phyloP scores from a whole-genome alignment of 345 rosid genomes.

The Abelmoschus esculentus region DNA sequence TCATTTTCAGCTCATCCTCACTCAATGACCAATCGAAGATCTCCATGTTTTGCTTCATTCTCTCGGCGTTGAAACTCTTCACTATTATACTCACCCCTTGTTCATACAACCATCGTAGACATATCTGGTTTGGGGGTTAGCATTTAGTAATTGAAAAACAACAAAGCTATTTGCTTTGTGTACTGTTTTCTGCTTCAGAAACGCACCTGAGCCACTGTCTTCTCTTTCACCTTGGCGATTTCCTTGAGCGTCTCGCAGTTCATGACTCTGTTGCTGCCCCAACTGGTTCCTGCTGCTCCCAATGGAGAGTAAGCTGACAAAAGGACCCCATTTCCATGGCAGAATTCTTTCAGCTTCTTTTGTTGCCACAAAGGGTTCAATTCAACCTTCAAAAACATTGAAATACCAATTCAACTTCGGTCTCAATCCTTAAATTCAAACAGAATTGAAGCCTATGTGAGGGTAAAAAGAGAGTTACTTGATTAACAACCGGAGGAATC shows the following conservation, averaged over 20 bases:
- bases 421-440: not conserved
- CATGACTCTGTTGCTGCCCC: conserved; percentile 62
- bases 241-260: conserved; percentile 50
- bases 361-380: not conserved
- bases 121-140: not conserved
- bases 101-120: not conserved
- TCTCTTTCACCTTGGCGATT: conserved; percentile 53
- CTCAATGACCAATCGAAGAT: not conserved
- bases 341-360: not conserved
- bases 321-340: not conserved
- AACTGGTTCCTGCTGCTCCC: conserved; percentile 51
- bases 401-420: not conserved
- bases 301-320: conserved; percentile 56
- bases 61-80: not conserved
- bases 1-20: not conserved
- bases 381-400: not conserved
- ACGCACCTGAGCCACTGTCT: conserved; percentile 64
- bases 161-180: too few relatives aligned
- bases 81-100: not conserved
- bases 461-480: not conserved
- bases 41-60: not conserved
- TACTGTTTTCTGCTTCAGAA: too few relatives aligned
- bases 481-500: not conserved
- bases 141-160: too few relatives aligned
- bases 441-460: not conserved